These are phyloP conservation scores for Mycena rebaudengoi DNA, from an alignment of 768 basidiomycete species.

Conservation along the genomic window DNA sequence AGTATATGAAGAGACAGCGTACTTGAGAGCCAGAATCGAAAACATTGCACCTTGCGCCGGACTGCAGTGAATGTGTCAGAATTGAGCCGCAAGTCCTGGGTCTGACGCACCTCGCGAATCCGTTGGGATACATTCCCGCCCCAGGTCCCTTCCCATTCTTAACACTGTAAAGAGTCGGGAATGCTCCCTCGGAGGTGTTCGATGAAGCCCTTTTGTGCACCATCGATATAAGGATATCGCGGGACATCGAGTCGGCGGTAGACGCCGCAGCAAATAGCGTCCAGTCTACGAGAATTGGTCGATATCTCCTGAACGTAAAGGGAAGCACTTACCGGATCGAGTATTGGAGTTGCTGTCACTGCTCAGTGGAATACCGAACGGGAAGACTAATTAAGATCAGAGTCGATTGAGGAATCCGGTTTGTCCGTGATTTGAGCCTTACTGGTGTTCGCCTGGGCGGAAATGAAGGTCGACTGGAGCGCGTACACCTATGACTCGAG, in stretches of 20 bases:
- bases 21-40: conserved; percentile 36
- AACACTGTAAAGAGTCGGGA: conserved; percentile 36
- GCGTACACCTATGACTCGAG: background rate
- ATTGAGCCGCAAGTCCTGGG: background rate
- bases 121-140: conserved; percentile 10
- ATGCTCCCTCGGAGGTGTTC: conserved; percentile 21
- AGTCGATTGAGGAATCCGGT: background rate
- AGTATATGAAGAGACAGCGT: background rate
- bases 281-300: conserved; percentile 50
- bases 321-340: conserved; percentile 36
- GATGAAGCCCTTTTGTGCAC: conserved; percentile 34
- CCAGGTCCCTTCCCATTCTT: conserved; percentile 24
- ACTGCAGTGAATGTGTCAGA: conserved; percentile 20
- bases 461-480: background rate
- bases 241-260: conserved; percentile 38
- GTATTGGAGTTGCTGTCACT: conserved; percentile 30
- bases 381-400: background rate
- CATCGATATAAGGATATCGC: conserved; percentile 47
- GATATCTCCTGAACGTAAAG: background rate
- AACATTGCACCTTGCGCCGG: conserved; percentile 46
- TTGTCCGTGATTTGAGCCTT: background rate
- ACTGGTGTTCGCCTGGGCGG: too few species aligned
- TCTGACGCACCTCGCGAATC: conserved; percentile 27
- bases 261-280: conserved; percentile 57
- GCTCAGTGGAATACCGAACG: conserved; percentile 20